Base-by-base conservation (phyloP, 352 stramenopile genomes). In the Pythium graminicola region DNA sequence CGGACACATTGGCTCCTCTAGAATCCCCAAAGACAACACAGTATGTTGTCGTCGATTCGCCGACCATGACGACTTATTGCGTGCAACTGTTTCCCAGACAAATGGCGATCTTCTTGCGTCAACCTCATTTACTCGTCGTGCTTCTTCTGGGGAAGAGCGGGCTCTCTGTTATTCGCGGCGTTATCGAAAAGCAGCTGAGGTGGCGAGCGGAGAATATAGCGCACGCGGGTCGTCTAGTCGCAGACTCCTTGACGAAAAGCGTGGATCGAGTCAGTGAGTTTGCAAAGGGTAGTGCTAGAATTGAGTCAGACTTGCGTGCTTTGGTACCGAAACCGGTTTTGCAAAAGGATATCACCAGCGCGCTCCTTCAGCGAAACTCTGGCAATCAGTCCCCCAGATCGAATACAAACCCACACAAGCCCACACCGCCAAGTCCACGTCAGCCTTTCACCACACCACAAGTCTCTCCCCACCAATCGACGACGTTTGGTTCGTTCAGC, bases 11-110 rank as follows among this genome's bases (percentile, higher is more conserved):
- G 4, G 16, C 32, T 28, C 20, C 16, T 10, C 7, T 27, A 24
- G 51, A 57, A 2, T 16, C 29, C 23, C 8, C 35, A 13, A 57
- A 53, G 19, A n/a, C 48, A 0, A 56, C 46, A 8, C 60, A 77
- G 31, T 82, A 73, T 31, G 56, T 64, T 19, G 46, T 74, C 8
- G 69, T 64, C 14, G 72, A 82, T 26, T 77, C 72, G 2, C 72
- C 72, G 0, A 36, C 62, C 6, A 67, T 82, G 4, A 59, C 54
- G 16, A 62, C 64, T 4, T 61, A 70, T 2, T 57, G 36, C 11
- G 36, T 79, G 20, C 43, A 73, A 32, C 46, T 78, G 8, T 67
- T 65, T 39, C 55, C 47, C 13, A 59, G 51, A 32, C 13, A 45
- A 47, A 2, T 19, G 2, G 9, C 51, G 4, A 19, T 46, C n/a